phyloP scores from a whole-genome alignment of 2,329 filamentous ascomycete genomes.

The Pseudogymnoascus sp. region DNA sequence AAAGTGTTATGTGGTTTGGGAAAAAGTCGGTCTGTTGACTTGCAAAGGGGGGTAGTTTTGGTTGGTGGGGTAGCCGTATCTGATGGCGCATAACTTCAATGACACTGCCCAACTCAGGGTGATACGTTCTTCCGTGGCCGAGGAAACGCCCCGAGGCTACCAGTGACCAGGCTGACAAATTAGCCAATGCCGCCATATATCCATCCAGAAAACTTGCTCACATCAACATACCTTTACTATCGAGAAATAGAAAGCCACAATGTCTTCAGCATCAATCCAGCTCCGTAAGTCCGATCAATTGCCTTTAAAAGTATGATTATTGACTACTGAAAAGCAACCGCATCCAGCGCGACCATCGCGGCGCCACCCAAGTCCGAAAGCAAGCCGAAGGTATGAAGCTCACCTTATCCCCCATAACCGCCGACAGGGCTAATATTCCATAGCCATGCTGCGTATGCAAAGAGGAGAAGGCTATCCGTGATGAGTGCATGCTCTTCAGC shows the following conservation, averaged over 20 bases:
- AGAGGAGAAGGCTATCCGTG: slow-evolving; percentile 80
- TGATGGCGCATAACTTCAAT: neutral
- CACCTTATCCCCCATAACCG: neutral
- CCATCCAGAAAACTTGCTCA: slow-evolving; percentile 6
- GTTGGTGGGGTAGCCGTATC: slow-evolving; percentile 3
- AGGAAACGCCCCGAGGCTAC: slow-evolving; percentile 3
- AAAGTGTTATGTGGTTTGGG: neutral
- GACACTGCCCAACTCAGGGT: neutral
- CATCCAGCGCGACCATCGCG: slow-evolving; percentile 21
- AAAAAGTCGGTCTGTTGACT: slow-evolving; percentile 8
- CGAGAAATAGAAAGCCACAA: slow-evolving; percentile 15
- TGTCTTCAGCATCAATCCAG: slow-evolving; percentile 21
- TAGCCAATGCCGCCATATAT: slow-evolving; percentile 1
- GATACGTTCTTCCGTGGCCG: neutral
- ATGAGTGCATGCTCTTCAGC: slow-evolving; percentile 99
- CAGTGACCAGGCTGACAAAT: slow-evolving; percentile 7
- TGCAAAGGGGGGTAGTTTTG: slow-evolving; percentile 7
- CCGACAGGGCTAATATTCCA: slow-evolving; percentile 10
- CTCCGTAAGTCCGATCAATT: slow-evolving; percentile 20
- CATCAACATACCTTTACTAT: neutral
- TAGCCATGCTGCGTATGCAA: slow-evolving; percentile 98
- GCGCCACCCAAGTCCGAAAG: slow-evolving; percentile 21
- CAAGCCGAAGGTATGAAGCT: slow-evolving; percentile 21
- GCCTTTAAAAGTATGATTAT: neutral
- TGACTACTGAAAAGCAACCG: slow-evolving; percentile 18